Evolutionary conservation across 129 eudicot species (phyloP).

Genomic region (Pseudognaphalium luteoalbum): DNA sequence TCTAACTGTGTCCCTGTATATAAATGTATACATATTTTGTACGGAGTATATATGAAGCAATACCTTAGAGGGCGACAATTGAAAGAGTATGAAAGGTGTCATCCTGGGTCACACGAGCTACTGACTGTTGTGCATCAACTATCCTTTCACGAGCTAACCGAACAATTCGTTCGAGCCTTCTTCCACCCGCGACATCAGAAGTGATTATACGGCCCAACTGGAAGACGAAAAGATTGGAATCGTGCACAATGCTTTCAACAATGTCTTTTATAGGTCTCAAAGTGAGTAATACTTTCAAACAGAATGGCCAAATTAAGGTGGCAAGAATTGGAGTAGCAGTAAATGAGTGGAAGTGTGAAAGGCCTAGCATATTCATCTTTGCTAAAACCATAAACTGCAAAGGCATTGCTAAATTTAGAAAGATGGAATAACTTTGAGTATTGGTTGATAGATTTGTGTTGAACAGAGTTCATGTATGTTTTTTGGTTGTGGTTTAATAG

Average conservation of each 20-base stretch:
- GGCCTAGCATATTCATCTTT: slow-evolving; percentile 39
- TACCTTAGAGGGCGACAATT: slow-evolving; percentile 39
- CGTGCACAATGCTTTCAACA: slow-evolving; percentile 7
- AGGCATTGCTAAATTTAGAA: slow-evolving; percentile 22
- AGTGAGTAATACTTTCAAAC: slow-evolving; percentile 37
- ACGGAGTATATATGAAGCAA: background rate
- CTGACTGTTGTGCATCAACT: background rate
- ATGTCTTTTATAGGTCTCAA: slow-evolving; percentile 41
- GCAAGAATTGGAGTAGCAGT: slow-evolving; percentile 35
- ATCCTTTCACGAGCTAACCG: slow-evolving; percentile 37
- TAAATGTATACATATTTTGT: background rate
- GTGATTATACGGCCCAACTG: slow-evolving; percentile 35
- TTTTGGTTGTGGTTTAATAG: no score
- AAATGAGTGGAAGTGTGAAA: background rate
- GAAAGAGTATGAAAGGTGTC: slow-evolving; percentile 45
- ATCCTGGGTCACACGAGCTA: slow-evolving; percentile 18
- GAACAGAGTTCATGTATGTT: no score
- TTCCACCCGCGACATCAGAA: background rate
- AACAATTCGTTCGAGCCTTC: slow-evolving; percentile 38
- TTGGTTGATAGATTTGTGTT: background rate
- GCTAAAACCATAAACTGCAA: slow-evolving; percentile 39
- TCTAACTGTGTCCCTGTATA: no score
- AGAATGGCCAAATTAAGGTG: slow-evolving; percentile 52
- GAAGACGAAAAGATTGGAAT: slow-evolving; percentile 47
- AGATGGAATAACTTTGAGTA: background rate